These are phyloP conservation scores for Ophiocordyceps robertsii DNA, from an alignment of 2,329 filamentous ascomycete species.

Conservation along the genomic window DNA sequence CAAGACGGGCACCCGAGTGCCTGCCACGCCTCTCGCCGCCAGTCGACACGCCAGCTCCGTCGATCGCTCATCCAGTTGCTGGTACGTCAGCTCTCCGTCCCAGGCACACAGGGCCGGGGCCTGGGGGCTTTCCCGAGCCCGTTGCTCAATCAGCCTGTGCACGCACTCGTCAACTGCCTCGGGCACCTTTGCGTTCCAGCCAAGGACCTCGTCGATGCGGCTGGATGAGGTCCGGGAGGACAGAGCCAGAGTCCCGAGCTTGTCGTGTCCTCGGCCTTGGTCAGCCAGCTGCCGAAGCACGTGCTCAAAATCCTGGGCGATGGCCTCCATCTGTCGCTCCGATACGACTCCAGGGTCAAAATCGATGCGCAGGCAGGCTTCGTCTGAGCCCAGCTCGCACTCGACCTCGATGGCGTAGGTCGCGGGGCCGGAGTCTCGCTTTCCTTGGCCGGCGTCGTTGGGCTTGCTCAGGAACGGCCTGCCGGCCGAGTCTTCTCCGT, in stretches of 20 bases:
- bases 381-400: background rate
- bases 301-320: background rate
- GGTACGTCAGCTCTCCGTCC: conserved; percentile 13
- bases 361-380: background rate
- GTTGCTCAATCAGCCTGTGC: conserved; percentile 9
- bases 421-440: background rate
- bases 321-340: background rate
- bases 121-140: conserved; percentile 2
- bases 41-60: conserved; percentile 4
- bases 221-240: background rate
- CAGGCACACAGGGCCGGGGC: conserved; percentile 10
- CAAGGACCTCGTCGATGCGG: background rate
- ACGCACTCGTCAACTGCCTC: conserved; percentile 4
- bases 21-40: conserved; percentile 8
- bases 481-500: background rate
- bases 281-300: background rate
- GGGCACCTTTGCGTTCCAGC: conserved; percentile 7
- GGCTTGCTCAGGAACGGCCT: background rate
- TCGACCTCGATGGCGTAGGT: conserved; percentile 1
- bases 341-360: background rate
- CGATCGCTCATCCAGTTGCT: conserved; percentile 6
- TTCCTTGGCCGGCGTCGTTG: background rate
- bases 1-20: conserved; percentile 14
- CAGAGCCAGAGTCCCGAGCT: background rate
- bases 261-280: background rate